phyloP scores from a whole-genome alignment of 352 stramenopile genomes.

The Thraustochytrium striatum region DNA sequence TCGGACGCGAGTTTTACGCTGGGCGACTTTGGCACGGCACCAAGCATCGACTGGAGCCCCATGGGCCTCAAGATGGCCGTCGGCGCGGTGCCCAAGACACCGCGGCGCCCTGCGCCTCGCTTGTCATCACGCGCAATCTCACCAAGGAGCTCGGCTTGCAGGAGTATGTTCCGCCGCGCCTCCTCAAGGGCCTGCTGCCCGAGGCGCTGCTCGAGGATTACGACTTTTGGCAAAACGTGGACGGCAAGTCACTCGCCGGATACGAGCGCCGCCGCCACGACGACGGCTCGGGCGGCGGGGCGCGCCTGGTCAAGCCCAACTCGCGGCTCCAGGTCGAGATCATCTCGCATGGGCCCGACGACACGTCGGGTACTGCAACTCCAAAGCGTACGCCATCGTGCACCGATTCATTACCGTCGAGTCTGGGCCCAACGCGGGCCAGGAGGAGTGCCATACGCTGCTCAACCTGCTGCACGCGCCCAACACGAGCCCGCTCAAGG shows the following conservation, averaged over 20 bases:
- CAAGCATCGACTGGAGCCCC: constrained; percentile 51
- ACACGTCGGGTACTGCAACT: constrained; percentile 65
- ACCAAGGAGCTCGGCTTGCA: constrained; percentile 68
- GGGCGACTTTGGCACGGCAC: constrained; percentile 76
- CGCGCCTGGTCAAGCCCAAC: background rate
- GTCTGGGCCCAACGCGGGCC: background rate
- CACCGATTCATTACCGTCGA: constrained; percentile 14
- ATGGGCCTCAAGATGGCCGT: constrained; percentile 59
- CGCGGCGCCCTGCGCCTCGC: constrained; percentile 62
- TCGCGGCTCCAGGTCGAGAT: constrained; percentile 36
- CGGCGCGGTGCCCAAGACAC: constrained; percentile 52
- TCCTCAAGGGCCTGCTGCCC: constrained; percentile 77
- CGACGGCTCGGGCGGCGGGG: background rate
- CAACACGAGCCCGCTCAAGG: background rate
- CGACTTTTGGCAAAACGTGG: constrained; percentile 67
- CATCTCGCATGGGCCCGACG: constrained; percentile 54
- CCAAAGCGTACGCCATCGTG: constrained; percentile 38
- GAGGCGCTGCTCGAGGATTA: constrained; percentile 78
- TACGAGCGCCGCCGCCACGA: background rate
- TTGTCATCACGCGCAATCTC: constrained; percentile 80
- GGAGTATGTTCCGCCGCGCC: constrained; percentile 50
- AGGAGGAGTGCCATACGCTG: constrained; percentile 48
- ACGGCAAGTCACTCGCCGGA: constrained; percentile 27
- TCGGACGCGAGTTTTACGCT: constrained; percentile 88
- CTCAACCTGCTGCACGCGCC: constrained; percentile 71